A percentile compares a stretch with the other conserved stretches of the same genome.
Evolutionary conservation across 805 yeast genomes (phyloP).

Genomic region (Candida easanensis): DNA sequence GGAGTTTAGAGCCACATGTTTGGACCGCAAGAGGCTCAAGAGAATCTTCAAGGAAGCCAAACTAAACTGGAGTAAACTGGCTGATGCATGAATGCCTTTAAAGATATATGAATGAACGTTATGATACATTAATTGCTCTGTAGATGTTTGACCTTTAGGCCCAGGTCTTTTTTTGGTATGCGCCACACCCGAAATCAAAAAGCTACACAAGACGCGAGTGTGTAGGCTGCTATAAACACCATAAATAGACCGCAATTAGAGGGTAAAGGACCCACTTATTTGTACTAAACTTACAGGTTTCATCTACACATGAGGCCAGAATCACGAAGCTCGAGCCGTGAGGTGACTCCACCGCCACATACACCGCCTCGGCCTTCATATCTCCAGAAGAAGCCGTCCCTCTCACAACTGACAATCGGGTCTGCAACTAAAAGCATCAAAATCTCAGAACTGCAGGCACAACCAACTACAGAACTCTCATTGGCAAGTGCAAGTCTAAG

Average conservation of each 20-base stretch:
- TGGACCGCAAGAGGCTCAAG: slow-evolving; percentile 45
- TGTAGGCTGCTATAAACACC: too few relatives aligned
- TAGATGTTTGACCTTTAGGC: too few relatives aligned
- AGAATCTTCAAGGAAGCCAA: slow-evolving; percentile 60
- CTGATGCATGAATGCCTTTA: too few relatives aligned
- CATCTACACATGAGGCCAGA: too few relatives aligned
- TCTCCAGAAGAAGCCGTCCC: slow-evolving; percentile 19
- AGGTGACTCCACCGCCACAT: slow-evolving; percentile 9
- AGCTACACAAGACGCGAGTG: too few relatives aligned
- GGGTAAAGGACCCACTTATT: too few relatives aligned
- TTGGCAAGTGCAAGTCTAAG: slow-evolving; percentile 13
- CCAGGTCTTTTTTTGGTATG: too few relatives aligned
- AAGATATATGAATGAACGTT: too few relatives aligned
- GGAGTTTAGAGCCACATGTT: slow-evolving; percentile 62
- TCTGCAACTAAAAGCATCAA: slow-evolving; percentile 13
- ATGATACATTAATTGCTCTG: too few relatives aligned
- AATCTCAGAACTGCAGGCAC: slow-evolving; percentile 27
- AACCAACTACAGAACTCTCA: slow-evolving; percentile 34
- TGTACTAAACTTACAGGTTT: too few relatives aligned
- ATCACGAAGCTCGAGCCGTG: background rate
- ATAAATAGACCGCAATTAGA: too few relatives aligned
- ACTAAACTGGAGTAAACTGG: slow-evolving; percentile 35
- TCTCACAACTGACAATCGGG: slow-evolving; percentile 21
- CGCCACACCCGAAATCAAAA: too few relatives aligned
- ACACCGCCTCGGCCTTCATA: slow-evolving; percentile 12